Percentiles rank a stretch among this genome's conserved stretches.
phyloP scores from a whole-genome alignment of 208 protist genomes.

The Novymonas esmeraldas region DNA sequence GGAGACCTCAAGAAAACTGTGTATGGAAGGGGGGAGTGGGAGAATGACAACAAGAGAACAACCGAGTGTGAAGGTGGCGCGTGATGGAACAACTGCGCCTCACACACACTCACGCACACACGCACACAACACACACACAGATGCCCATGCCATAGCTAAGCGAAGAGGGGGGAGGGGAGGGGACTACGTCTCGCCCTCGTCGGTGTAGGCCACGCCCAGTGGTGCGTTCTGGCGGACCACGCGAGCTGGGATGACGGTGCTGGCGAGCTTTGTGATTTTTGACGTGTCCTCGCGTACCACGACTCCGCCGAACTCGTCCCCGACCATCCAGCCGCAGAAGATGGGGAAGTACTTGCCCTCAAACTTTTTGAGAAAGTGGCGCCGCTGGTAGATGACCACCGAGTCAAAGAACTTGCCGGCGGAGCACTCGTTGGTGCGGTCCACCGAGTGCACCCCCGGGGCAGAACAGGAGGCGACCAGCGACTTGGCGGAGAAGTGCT shows the following conservation, averaged over 20 bases:
- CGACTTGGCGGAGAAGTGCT: constrained; percentile 15
- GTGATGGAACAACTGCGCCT: not conserved
- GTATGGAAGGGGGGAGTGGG: not conserved
- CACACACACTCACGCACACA: constrained; percentile 8
- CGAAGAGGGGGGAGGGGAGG: not conserved
- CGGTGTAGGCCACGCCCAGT: constrained; percentile 20
- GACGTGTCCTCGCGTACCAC: constrained; percentile 81
- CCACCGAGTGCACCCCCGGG: constrained; percentile 37
- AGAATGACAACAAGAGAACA: too few species aligned
- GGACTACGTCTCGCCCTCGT: constrained; percentile 26
- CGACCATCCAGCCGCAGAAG: constrained; percentile 81
- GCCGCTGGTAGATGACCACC: constrained; percentile 65
- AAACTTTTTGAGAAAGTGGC: constrained; percentile 74
- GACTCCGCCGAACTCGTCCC: constrained; percentile 69
- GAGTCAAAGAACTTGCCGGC: constrained; percentile 69
- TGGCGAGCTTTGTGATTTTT: constrained; percentile 75
- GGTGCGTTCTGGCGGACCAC: constrained; percentile 51
- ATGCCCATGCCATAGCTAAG: too few species aligned
- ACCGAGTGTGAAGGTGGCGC: not conserved
- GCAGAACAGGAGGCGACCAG: constrained; percentile 18
- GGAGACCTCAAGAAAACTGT: too few species aligned
- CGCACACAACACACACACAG: constrained; percentile 8
- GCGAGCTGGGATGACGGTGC: constrained; percentile 61
- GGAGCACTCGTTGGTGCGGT: constrained; percentile 59
- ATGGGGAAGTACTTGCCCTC: constrained; percentile 78